Percentiles rank a stretch among this genome's conserved stretches.
Conservation (phyloP, 176 grass and related monocot species). For the Otatea glauca region DNA sequence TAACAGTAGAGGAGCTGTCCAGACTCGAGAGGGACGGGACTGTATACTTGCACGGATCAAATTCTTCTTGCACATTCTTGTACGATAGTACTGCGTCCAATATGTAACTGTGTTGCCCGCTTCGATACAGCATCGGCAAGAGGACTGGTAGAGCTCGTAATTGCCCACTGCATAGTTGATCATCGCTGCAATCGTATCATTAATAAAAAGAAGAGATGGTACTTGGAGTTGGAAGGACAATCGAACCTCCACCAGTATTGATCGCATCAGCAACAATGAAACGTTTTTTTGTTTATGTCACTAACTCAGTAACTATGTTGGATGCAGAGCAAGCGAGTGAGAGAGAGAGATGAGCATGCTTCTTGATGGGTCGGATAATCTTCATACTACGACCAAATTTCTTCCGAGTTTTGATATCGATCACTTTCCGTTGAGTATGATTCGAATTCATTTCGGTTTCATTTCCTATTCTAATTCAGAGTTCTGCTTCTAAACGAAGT, state of each 20-base stretch:
- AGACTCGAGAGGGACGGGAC: too few species aligned
- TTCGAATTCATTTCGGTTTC: too few species aligned
- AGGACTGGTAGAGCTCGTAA: neutral
- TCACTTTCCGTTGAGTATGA: too few species aligned
- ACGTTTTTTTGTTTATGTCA: neutral
- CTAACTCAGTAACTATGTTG: neutral
- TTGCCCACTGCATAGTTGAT: slow-evolving; percentile 1
- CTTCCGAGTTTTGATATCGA: too few species aligned
- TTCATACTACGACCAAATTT: neutral
- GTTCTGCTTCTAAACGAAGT: too few species aligned
- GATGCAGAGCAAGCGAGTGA: neutral
- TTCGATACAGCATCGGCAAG: neutral
- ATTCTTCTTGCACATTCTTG: neutral
- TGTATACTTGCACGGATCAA: neutral
- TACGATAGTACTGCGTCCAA: neutral
- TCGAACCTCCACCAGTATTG: neutral
- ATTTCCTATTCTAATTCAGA: too few species aligned
- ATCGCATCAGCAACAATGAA: neutral
- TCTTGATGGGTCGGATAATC: neutral
- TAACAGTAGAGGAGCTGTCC: too few species aligned
- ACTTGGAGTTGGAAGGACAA: neutral
- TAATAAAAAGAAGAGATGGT: neutral
- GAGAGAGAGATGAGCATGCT: neutral
- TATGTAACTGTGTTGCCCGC: neutral
- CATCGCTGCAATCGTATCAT: slow-evolving; percentile 6